Evolutionary conservation across 2,329 filamentous ascomycete genomes (phyloP), one percentile per base, ranked within the genome.

Genomic region (Penicillium capsulatum): DNA sequence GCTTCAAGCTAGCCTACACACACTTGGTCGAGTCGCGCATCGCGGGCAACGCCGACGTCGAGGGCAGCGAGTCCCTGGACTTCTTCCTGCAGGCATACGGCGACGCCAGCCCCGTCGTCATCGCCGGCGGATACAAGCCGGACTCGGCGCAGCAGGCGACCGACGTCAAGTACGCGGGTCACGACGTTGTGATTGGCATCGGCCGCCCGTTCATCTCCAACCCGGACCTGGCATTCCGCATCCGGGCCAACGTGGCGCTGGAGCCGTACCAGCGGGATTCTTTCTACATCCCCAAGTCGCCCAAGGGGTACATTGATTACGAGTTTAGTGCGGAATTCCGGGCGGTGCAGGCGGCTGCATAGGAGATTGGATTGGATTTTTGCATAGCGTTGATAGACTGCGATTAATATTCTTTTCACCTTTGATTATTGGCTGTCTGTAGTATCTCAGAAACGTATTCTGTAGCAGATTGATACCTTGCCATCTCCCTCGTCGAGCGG

Each of bases 21-120:
- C 80, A 84, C 55, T 42, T 83, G 0, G 64, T 85, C 6, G 79
- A 85, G 53, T 71, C 77, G 0, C 71, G 78, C 0, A 63, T 80
- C 39, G 32, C 47, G 4, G 58, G 59, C 2, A 51, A 45, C 29
- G 32, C 38, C 0, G 55, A 59, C 11, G 34, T 58, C 3, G 69
- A 74, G 34, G 45, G 65, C 5, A 48, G 57, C 2, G 50, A 61
- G 2, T 28, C 3, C 1, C 52, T 75, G 40, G 64, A 72, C 17
- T 72, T 70, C 50, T 56, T 75, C 34, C 35, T 76, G 24, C 51
- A 70, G 42, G 57, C 65, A 7, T 78, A 60, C 32, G 41, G 37
- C 7, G 63, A 61, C 20, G 58, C 58, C 6, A 65, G 61, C 7
- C 74, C 75, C 0, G 49, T 80, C 19, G 47, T 81, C 3, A 50